phyloP scores from a whole-genome alignment of 1,284 basidiomycete species.

The Rhodotorula sp. region DNA sequence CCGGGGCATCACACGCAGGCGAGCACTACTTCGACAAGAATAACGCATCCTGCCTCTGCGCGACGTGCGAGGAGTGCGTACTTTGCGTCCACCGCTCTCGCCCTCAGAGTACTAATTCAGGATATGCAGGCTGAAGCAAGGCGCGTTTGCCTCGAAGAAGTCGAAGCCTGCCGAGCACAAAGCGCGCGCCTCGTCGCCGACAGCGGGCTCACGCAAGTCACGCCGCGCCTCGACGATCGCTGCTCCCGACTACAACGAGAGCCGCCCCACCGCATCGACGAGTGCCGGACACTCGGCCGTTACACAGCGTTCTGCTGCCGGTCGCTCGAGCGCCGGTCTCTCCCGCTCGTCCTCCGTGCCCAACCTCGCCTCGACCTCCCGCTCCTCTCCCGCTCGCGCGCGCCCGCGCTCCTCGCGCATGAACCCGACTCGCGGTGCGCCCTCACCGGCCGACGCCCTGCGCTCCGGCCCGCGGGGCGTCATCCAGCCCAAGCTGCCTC shows the following conservation, averaged over 20 bases:
- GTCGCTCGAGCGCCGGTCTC: not conserved
- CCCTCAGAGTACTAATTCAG: not conserved
- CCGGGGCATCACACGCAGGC: slow-evolving; percentile 25
- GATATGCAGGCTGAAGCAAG: slow-evolving; percentile 23
- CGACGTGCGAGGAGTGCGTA: slow-evolving; percentile 77
- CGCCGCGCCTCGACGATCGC: slow-evolving; percentile 5
- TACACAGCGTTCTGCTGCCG: slow-evolving; percentile 3
- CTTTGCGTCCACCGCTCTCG: not conserved
- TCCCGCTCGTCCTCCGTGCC: slow-evolving; percentile 10
- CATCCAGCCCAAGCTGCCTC: slow-evolving; percentile 34
- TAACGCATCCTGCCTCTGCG: slow-evolving; percentile 84
- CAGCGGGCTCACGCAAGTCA: slow-evolving; percentile 14
- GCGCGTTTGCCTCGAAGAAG: slow-evolving; percentile 25
- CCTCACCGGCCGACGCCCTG: slow-evolving; percentile 18
- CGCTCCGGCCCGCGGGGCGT: slow-evolving; percentile 29
- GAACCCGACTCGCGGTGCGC: not conserved
- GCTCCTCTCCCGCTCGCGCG: not conserved
- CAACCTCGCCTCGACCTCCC: not conserved
- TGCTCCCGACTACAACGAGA: slow-evolving; percentile 20
- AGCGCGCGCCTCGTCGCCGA: not conserved
- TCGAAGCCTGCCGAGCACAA: not conserved
- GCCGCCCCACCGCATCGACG: not conserved
- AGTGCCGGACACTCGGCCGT: not conserved
- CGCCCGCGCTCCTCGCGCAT: slow-evolving; percentile 13
- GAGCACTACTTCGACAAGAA: slow-evolving; percentile 70